phyloP scores from a whole-genome alignment of 75 land plant genomes.

The Selaginella tamariscina region DNA sequence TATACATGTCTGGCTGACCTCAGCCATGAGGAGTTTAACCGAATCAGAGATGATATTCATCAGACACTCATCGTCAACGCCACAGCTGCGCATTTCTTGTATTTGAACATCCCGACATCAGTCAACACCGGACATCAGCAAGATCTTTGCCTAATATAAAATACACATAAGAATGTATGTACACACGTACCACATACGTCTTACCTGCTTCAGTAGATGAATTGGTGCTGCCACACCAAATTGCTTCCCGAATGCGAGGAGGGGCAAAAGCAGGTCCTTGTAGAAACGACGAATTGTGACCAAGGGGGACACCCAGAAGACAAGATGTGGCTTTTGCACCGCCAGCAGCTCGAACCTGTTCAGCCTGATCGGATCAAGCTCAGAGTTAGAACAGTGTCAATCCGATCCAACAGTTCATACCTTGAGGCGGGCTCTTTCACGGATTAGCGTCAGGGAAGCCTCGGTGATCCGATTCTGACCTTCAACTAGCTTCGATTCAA shows the following conservation, averaged over 20 bases:
- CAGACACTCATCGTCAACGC: slow-evolving; percentile 71
- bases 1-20: slow-evolving; percentile 59
- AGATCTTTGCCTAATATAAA: slow-evolving; percentile 68
- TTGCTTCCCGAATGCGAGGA: slow-evolving; percentile 95
- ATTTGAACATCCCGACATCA: slow-evolving; percentile 97
- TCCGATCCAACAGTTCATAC: slow-evolving; percentile 21
- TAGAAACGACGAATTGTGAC: slow-evolving; percentile 97
- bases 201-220: slow-evolving; percentile 86
- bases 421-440: slow-evolving; percentile 94
- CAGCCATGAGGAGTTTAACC: slow-evolving; percentile 89
- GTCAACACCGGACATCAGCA: slow-evolving; percentile 65
- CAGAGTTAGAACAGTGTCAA: neutral
- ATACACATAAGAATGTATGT: neutral
- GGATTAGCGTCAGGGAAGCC: slow-evolving; percentile 89
- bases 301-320: slow-evolving; percentile 92
- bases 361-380: slow-evolving; percentile 44
- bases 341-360: slow-evolving; percentile 64
- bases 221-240: slow-evolving; percentile 99
- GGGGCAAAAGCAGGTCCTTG: slow-evolving; percentile 99
- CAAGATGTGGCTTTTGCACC: slow-evolving; percentile 74
- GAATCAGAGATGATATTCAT: slow-evolving; percentile 77
- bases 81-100: slow-evolving; percentile 93
- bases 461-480: slow-evolving; percentile 83
- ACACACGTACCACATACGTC: neutral
- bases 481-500: no score